A percentile compares a stretch with the other conserved stretches of the same genome.
Evolutionary conservation across 1,139 yeast genomes (phyloP).

Genomic region (Magnusiomyces suaveolens): DNA sequence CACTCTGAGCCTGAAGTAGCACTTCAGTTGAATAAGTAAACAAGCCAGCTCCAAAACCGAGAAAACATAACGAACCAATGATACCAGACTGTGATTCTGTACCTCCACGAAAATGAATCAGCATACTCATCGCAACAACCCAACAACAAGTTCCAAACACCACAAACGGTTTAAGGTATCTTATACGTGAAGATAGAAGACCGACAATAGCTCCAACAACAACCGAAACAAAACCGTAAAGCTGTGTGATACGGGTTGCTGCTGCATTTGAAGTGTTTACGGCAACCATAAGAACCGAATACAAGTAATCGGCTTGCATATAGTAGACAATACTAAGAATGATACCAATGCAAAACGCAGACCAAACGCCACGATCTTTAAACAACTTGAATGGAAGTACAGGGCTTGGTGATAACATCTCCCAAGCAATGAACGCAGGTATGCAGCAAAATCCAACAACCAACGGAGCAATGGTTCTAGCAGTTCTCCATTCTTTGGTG

Average conservation of each 20-base stretch:
- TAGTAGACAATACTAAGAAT: slow-evolving; percentile 50
- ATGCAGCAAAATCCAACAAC: slow-evolving; percentile 51
- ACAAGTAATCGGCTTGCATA: slow-evolving; percentile 61
- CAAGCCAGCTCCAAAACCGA: slow-evolving; percentile 68
- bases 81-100: slow-evolving; percentile 44
- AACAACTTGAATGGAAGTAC: slow-evolving; percentile 48
- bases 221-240: slow-evolving; percentile 57
- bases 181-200: slow-evolving; percentile 40
- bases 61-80: slow-evolving; percentile 54
- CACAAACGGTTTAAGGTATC: slow-evolving; percentile 52
- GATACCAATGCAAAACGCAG: slow-evolving; percentile 47
- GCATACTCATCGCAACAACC: slow-evolving; percentile 50
- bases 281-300: slow-evolving; percentile 54
- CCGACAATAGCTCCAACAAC: slow-evolving; percentile 55
- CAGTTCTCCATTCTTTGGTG: slow-evolving; percentile 42
- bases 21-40: slow-evolving; percentile 61
- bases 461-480: slow-evolving; percentile 53
- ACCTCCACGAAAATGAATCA: slow-evolving; percentile 50
- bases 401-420: slow-evolving; percentile 47
- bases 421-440: slow-evolving; percentile 50
- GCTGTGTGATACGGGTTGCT: slow-evolving; percentile 55
- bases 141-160: slow-evolving; percentile 47
- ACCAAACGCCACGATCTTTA: slow-evolving; percentile 60
- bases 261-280: slow-evolving; percentile 48
- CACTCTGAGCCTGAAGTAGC: slow-evolving; percentile 53